Evolutionary conservation across 2,329 filamentous ascomycete genomes (phyloP).

Genomic region (Paecilomyces variotii): DNA sequence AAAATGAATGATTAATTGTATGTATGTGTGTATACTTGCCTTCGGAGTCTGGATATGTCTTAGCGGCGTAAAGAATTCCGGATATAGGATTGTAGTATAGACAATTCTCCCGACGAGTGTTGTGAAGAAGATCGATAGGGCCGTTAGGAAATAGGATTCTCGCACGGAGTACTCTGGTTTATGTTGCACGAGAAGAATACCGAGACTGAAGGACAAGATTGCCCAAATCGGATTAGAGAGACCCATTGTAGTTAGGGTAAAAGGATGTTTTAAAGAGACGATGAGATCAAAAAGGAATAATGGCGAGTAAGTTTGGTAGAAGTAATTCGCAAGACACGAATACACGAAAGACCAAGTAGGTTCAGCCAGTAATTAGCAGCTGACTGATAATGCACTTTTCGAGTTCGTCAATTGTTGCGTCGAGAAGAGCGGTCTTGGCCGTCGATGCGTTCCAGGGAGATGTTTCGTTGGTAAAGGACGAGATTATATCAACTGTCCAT

Average conservation of each 20-base stretch:
- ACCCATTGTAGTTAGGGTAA: background rate
- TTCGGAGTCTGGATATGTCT: constrained; percentile 47
- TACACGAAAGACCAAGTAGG: background rate
- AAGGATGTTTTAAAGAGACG: too few relatives aligned
- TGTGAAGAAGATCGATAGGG: constrained; percentile 12
- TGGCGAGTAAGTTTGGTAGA: too few relatives aligned
- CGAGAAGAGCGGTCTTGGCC: background rate
- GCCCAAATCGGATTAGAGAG: background rate
- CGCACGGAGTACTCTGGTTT: constrained; percentile 21
- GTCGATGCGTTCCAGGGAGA: background rate
- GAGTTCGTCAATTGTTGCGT: background rate
- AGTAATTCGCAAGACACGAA: background rate
- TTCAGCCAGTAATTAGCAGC: background rate
- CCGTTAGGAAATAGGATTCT: constrained; percentile 19
- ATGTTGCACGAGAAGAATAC: constrained; percentile 7
- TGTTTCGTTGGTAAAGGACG: background rate
- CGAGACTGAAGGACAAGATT: background rate
- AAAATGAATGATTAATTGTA: background rate
- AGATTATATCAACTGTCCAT: background rate
- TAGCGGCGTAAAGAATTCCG: constrained; percentile 50
- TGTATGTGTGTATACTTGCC: constrained; percentile 24
- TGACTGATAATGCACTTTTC: background rate
- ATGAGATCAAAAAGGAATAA: background rate
- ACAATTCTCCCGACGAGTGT: constrained; percentile 16
- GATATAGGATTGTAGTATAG: constrained; percentile 46